Conservation (phyloP, 305 asterid genomes). For the Solanum hybrid region DNA sequence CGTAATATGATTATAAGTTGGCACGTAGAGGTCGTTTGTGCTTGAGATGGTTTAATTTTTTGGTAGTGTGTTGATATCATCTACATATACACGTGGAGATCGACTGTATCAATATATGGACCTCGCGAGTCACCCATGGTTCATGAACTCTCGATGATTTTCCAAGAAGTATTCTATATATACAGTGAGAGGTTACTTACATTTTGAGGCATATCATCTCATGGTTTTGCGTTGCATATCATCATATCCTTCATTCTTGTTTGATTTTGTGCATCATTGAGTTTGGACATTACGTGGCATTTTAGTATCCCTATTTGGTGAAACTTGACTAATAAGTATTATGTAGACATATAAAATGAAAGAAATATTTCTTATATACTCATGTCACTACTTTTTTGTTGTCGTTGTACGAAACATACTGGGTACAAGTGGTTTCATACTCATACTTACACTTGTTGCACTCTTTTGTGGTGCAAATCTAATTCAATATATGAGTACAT, state of each 20-base stretch:
- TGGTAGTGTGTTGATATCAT: not conserved
- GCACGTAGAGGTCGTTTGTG: not conserved
- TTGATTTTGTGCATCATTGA: not conserved
- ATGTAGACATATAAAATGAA: too few relatives aligned
- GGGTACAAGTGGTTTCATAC: not conserved
- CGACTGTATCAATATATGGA: not conserved
- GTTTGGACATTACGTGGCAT: not conserved
- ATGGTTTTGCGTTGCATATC: not conserved
- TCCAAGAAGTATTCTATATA: not conserved
- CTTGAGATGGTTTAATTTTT: not conserved
- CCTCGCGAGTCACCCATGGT: not conserved
- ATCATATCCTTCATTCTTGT: not conserved
- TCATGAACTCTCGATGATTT: not conserved
- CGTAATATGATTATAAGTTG: not conserved
- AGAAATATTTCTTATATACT: not conserved
- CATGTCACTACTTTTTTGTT: not conserved
- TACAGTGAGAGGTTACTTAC: not conserved
- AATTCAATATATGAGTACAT: not conserved
- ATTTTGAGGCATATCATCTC: not conserved
- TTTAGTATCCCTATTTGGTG: not conserved
- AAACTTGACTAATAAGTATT: too few relatives aligned
- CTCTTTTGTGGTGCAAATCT: not conserved
- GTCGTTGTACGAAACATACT: not conserved
- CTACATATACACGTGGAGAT: not conserved
- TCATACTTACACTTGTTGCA: not conserved